phyloP scores from a whole-genome alignment of 2,329 filamentous ascomycete genomes.

The Westerdykella aurantiaca region DNA sequence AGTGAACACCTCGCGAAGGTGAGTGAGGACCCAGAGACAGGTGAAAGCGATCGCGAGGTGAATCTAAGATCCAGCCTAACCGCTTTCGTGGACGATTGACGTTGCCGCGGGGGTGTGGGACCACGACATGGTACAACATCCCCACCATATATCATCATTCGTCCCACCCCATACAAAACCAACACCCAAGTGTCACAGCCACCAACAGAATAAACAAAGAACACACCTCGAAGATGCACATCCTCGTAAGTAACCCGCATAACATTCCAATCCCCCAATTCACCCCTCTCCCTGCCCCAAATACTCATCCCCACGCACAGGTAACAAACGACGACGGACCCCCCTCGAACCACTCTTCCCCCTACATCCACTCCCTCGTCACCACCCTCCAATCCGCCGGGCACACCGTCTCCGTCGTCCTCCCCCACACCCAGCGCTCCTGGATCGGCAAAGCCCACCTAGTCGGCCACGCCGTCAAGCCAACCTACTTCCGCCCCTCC shows the following conservation, averaged over 20 bases:
- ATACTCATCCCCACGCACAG: constrained; percentile 18
- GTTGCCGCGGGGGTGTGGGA: too few relatives aligned
- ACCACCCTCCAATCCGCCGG: constrained; percentile 54
- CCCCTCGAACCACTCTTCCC: constrained; percentile 45
- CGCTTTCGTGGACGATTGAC: too few relatives aligned
- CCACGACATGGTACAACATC: too few relatives aligned
- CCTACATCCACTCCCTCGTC: constrained; percentile 45
- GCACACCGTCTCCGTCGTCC: constrained; percentile 83
- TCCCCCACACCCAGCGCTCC: constrained; percentile 85
- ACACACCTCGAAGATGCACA: constrained; percentile 28
- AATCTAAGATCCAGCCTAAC: too few relatives aligned
- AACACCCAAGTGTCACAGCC: neutral
- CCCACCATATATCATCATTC: neutral
- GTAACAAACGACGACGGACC: constrained; percentile 50
- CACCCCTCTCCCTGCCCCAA: neutral
- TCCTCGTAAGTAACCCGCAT: constrained; percentile 25
- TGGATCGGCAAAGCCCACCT: constrained; percentile 99
- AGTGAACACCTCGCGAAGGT: too few relatives aligned
- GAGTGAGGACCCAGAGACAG: too few relatives aligned
- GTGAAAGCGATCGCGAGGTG: too few relatives aligned
- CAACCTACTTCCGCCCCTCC: constrained; percentile 71
- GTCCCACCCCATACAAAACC: neutral
- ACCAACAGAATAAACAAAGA: neutral
- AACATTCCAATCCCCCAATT: neutral
- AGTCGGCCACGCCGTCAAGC: constrained; percentile 80